Evolutionary conservation across 2,329 filamentous ascomycete genomes (phyloP).

Genomic region (Exophiala sp.): DNA sequence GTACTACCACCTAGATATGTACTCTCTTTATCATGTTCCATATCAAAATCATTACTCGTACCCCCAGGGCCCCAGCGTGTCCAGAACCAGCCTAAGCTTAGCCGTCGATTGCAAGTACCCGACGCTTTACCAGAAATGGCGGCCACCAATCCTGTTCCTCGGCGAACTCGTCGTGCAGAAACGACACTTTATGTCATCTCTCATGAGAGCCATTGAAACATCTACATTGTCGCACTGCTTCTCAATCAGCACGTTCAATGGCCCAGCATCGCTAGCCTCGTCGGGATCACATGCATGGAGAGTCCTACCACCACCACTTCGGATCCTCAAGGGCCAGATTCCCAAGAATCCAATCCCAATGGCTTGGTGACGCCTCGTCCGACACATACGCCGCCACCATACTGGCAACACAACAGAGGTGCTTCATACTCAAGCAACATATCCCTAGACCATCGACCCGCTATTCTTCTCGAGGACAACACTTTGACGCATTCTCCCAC

Average conservation of each 20-base stretch:
- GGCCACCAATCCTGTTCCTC: too few relatives aligned
- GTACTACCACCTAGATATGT: too few relatives aligned
- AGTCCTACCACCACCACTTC: conserved; percentile 4
- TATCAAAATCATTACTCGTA: too few relatives aligned
- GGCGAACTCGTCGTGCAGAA: too few relatives aligned
- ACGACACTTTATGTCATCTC: too few relatives aligned
- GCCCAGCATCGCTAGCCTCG: too few relatives aligned
- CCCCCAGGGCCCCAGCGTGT: too few relatives aligned
- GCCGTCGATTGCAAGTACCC: too few relatives aligned
- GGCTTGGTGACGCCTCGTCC: conserved; percentile 1
- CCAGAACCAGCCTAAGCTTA: too few relatives aligned
- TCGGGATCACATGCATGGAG: conserved; percentile 18
- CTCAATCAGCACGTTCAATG: neutral
- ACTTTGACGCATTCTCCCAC: conserved; percentile 53
- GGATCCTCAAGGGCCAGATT: conserved; percentile 7
- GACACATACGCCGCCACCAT: conserved; percentile 35
- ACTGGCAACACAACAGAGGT: conserved; percentile 45
- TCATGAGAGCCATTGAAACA: neutral
- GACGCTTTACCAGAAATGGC: too few relatives aligned
- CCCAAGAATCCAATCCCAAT: neutral
- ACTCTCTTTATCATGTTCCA: too few relatives aligned
- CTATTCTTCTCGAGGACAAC: conserved; percentile 63
- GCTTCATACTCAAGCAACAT: conserved; percentile 40
- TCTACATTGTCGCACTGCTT: neutral
- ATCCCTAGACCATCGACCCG: conserved; percentile 39